Conservation (phyloP, 208 protist genomes). For the Trypanosoma grayi region DNA sequence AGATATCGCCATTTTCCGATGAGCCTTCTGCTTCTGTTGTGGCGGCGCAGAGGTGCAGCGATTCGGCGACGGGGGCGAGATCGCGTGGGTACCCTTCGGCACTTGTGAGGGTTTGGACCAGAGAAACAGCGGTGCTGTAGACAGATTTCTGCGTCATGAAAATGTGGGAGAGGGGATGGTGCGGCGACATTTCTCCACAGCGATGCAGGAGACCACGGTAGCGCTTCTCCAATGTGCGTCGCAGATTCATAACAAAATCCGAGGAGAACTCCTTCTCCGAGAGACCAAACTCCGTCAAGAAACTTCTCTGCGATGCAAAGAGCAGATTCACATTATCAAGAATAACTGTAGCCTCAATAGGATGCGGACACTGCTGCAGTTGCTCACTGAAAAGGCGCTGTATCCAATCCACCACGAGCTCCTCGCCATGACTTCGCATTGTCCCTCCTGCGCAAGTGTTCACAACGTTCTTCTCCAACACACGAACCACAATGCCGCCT, state of each 20-base stretch:
- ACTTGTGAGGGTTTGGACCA: constrained; percentile 9
- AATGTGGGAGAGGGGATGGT: constrained; percentile 23
- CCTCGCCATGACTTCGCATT: constrained; percentile 29
- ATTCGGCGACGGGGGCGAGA: constrained; percentile 15
- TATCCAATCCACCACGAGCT: constrained; percentile 56
- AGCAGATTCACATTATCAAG: constrained; percentile 65
- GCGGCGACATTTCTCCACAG: constrained; percentile 8
- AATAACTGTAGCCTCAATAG: constrained; percentile 45
- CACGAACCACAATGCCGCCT: constrained; percentile 36
- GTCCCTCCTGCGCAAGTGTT: constrained; percentile 9
- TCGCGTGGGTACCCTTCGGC: not conserved
- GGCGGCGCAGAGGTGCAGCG: not conserved
- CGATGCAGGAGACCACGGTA: constrained; percentile 48
- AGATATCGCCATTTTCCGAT: not conserved
- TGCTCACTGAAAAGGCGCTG: constrained; percentile 48
- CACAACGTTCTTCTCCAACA: constrained; percentile 34
- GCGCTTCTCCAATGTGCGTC: constrained; percentile 39
- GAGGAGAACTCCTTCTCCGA: constrained; percentile 37
- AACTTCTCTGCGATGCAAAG: constrained; percentile 24
- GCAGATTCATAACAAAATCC: constrained; percentile 50
- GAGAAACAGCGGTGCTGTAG: constrained; percentile 17
- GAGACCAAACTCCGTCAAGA: constrained; percentile 18
- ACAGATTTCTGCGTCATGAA: constrained; percentile 20
- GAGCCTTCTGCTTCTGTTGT: not conserved
- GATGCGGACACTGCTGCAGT: constrained; percentile 20